Base-by-base conservation (phyloP, 2,329 filamentous ascomycete species). In the Chalara sp. region DNA sequence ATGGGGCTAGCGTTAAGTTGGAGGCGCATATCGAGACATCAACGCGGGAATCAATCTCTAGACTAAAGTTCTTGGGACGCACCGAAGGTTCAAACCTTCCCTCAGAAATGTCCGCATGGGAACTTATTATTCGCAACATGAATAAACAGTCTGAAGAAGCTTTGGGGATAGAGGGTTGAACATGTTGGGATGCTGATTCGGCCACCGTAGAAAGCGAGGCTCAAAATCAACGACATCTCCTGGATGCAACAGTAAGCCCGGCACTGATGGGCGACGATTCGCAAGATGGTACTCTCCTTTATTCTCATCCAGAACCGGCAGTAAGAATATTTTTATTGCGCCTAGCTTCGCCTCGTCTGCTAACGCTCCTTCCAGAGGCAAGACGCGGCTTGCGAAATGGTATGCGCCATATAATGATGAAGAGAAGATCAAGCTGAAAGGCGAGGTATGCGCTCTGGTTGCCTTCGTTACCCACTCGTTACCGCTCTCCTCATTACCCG, bases 321-420 rank as follows among this genome's bases (percentile, higher is more conserved):
- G 87, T 92, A 70, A 44, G 73, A 64, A 11, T 32, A 31, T 35
- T 29, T 8, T 31, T 44, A 11, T 28, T 5, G 44, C 45, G 51
- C 47, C 43, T 11, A 32, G 6, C 0, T 8, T 29, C 12, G 6
- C 11, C 13, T 5, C 11, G 8, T 6, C 2, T 31, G 28, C 4
- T 13, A 47, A 46, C 57, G 59, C 48, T 10, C 10, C 30, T 53
- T 56, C 32, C 60, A 96, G 92, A 80, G 93, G 93, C 73, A 99
- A 99, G 76, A 99, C 93, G 62, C 87, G 93, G 63, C 80, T 99
- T 58, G 93, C 93, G 58, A 99, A 99, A 75, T 99, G 92, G 92
- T 99, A 99, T 76, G 89, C 87, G 60, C 92, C 93, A 55, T 99
- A 96, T 76, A 95, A 84, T 72, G 93, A 99, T 76, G 92, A 97